phyloP scores from a whole-genome alignment of 2,329 filamentous ascomycete species.

The Penicillium sp. region DNA sequence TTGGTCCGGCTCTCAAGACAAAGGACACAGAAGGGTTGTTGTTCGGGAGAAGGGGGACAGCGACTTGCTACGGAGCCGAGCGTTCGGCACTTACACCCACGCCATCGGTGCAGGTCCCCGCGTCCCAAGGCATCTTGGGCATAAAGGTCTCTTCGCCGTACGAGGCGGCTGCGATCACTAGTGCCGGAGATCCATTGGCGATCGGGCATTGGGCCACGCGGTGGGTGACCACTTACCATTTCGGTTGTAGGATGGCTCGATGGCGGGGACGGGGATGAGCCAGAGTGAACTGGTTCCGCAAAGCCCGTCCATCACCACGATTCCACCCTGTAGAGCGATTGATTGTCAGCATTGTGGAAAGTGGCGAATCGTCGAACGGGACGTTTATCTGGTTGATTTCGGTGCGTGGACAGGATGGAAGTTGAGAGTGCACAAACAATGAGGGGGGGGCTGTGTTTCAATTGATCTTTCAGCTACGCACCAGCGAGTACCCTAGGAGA shows the following conservation, averaged over 20 bases:
- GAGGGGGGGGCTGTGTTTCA: no score
- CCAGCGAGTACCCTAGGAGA: constrained; percentile 24
- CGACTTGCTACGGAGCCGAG: no score
- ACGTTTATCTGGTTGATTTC: not conserved
- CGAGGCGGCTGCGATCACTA: constrained; percentile 21
- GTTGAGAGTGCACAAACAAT: no score
- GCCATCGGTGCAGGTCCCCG: constrained; percentile 19
- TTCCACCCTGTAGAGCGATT: constrained; percentile 19
- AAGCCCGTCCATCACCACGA: constrained; percentile 24
- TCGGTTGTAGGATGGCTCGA: constrained; percentile 14
- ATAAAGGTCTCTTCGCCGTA: constrained; percentile 24
- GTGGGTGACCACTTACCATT: constrained; percentile 10
- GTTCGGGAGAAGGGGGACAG: no score
- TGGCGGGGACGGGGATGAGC: constrained; percentile 10
- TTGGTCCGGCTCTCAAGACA: no score
- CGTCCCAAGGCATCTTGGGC: constrained; percentile 16
- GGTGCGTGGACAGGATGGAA: not conserved
- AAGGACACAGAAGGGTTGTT: no score
- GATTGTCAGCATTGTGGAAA: no score
- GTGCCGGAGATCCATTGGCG: not conserved
- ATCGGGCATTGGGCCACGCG: not conserved
- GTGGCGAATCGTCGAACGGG: no score
- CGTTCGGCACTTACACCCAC: constrained; percentile 23
- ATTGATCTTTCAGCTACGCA: no score
- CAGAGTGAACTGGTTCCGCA: constrained; percentile 25